Evolutionary conservation across 495 filamentous ascomycete species (phyloP), one percentile per base, ranked within the genome.

Genomic region (Tuber umbilicatum): DNA sequence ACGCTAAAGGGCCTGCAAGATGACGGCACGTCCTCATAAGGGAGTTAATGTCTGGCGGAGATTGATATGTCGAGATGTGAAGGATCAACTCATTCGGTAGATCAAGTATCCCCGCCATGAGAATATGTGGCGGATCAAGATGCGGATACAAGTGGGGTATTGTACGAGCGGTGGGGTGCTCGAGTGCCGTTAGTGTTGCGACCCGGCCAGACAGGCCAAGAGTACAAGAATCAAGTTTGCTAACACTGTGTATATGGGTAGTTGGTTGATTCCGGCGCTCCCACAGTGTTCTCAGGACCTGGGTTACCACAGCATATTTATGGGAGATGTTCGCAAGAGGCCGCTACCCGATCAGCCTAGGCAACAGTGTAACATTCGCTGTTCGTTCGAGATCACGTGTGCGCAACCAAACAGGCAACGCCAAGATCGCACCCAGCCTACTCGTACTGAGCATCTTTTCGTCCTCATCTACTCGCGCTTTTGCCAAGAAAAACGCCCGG

Each of bases 61-160:
- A 60, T 16, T 31, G 50, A 60, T 60, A 60, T 60, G 50, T 60
- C 50, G 50, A 60, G 50, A 60, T 31, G 50, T 60, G n/a, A 60
- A 64, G 27, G 55, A 64, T 64, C 6, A 35, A 14, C 55, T 35
- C 27, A 17, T 64, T 64, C 55, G 55, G 55, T 64, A 64, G 55
- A 35, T 35, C 55, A 64, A 31, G 55, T 35, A 64, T 27, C 19
- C 55, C 55, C 27, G 27, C 27, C 27, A 35, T 64, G 14, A 64
- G 5, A 14, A 64, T 14, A 64, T 64, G 31, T 19, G 10, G 12
- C 19, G 27, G 55, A 64, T 64, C 55, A 64, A 64, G 55, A 35
- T 35, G 55, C 17, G 55, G 12, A 64, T 1, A 64, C 55, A 17
- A 64, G 27, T 17, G 55, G 27, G 55, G 27, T 17, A 35, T 31